These are phyloP conservation scores for Wickerhamomyces chaumierensis DNA, from an alignment of 805 yeast genomes.

Conservation along the genomic window DNA sequence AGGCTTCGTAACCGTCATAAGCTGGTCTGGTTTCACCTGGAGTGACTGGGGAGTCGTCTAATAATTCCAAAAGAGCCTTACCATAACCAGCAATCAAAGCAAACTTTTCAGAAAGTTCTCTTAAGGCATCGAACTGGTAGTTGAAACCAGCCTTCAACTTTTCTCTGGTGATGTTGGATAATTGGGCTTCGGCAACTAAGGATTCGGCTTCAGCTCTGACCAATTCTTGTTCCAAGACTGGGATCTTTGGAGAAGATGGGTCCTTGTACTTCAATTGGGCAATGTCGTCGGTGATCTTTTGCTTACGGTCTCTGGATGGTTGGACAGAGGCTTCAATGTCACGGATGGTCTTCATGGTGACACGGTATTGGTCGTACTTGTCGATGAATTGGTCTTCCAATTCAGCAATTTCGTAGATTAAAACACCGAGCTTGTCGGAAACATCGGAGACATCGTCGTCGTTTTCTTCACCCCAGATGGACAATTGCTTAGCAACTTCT, in stretches of 20 bases:
- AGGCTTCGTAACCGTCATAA: conserved; percentile 96
- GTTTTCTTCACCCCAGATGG: conserved; percentile 95
- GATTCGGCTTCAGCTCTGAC: conserved; percentile 99
- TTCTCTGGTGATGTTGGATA: conserved; percentile 95
- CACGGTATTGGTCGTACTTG: conserved; percentile 95
- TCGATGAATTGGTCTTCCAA: conserved; percentile 97
- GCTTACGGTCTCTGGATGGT: conserved; percentile 97
- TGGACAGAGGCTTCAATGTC: conserved; percentile 96
- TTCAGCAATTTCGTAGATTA: conserved; percentile 93
- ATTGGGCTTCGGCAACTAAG: conserved; percentile 97
- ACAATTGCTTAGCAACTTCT: conserved; percentile 93
- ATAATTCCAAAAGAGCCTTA: conserved; percentile 88
- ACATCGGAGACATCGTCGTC: conserved; percentile 96
- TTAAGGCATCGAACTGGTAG: conserved; percentile 90
- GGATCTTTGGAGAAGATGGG: conserved; percentile 93
- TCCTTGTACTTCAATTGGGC: conserved; percentile 97
- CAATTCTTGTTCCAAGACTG: conserved; percentile 93
- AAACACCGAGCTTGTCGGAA: conserved; percentile 93
- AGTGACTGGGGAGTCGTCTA: conserved; percentile 94
- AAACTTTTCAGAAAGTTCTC: conserved; percentile 91
- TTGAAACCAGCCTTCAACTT: conserved; percentile 94
- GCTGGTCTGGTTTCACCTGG: conserved; percentile 99
- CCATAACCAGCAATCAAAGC: conserved; percentile 98
- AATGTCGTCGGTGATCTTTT: conserved; percentile 93
- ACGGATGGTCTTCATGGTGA: conserved; percentile 87